phyloP scores from a whole-genome alignment of 805 yeast genomes.

The Hanseniaspora nectarophila region DNA sequence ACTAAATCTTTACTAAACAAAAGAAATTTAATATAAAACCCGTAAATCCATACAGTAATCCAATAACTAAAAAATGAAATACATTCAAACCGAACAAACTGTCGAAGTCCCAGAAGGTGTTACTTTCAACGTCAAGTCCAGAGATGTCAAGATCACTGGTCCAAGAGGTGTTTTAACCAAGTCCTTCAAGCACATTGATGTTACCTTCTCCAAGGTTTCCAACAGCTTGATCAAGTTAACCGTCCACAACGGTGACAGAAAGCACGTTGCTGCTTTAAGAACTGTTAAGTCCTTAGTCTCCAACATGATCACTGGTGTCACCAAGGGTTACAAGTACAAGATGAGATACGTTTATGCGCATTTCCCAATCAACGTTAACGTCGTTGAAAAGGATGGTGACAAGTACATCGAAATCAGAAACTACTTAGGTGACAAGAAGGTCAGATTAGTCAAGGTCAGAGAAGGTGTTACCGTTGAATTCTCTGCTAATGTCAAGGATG shows the following conservation, averaged over 20 bases:
- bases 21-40: background rate
- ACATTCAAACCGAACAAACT: constrained; percentile 75
- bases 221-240: constrained; percentile 69
- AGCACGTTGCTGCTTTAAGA: constrained; percentile 95
- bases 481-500: constrained; percentile 84
- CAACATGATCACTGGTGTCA: constrained; percentile 96
- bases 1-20: background rate
- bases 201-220: constrained; percentile 72
- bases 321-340: constrained; percentile 98
- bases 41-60: background rate
- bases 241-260: constrained; percentile 98
- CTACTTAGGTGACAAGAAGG: constrained; percentile 98
- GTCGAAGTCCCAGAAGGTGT: constrained; percentile 88
- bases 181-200: constrained; percentile 88
- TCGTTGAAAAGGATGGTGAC: constrained; percentile 64
- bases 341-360: constrained; percentile 99
- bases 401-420: constrained; percentile 90
- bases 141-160: constrained; percentile 81
- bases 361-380: constrained; percentile 99
- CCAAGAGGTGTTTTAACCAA: constrained; percentile 93
- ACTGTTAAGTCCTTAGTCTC: constrained; percentile 64
- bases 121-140: constrained; percentile 79
- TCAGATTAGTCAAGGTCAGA: constrained; percentile 72
- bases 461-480: constrained; percentile 82
- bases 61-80: constrained; percentile 46